These are phyloP conservation scores for Ganoderma meredithae DNA, from an alignment of 1,284 basidiomycete genomes.

Conservation along the genomic window DNA sequence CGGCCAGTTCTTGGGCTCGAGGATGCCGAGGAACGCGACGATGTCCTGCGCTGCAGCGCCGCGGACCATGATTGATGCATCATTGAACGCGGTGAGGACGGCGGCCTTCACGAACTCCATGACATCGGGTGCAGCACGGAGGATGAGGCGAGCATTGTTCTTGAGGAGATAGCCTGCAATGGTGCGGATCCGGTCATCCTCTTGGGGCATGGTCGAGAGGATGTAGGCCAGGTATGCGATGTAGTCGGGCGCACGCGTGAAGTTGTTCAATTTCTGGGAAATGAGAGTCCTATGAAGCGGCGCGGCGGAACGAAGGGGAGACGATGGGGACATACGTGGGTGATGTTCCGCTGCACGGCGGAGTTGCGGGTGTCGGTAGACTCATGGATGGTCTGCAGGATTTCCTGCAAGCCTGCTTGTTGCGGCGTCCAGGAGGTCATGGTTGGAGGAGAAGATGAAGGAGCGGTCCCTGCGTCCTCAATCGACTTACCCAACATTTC, in stretches of 20 bases:
- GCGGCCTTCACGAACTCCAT: constrained; percentile 84
- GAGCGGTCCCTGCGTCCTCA: constrained; percentile 33
- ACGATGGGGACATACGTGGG: constrained; percentile 61
- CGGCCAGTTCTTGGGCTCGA: constrained; percentile 92
- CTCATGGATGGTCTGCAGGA: constrained; percentile 85
- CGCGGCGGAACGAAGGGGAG: constrained; percentile 20
- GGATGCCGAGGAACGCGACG: constrained; percentile 83
- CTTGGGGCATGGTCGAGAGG: constrained; percentile 80
- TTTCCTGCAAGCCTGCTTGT: constrained; percentile 81
- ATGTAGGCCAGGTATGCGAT: constrained; percentile 97
- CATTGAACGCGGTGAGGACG: constrained; percentile 83
- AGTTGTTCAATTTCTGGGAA: constrained; percentile 85
- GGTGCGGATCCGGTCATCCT: constrained; percentile 91
- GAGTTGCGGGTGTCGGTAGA: constrained; percentile 77
- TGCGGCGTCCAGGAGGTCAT: constrained; percentile 80
- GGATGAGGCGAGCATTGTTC: constrained; percentile 86
- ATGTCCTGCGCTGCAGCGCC: constrained; percentile 93
- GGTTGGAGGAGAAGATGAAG: constrained; percentile 40
- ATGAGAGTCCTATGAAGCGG: constrained; percentile 29
- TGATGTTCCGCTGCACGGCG: constrained; percentile 76
- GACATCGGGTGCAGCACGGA: constrained; percentile 71
- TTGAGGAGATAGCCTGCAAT: constrained; percentile 98
- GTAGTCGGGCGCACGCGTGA: constrained; percentile 92
- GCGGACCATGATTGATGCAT: constrained; percentile 84
- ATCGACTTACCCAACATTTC: constrained; percentile 22